These are phyloP conservation scores for Cyphellophora europaea DNA, from an alignment of 2,329 filamentous ascomycete genomes.

Conservation along the genomic window DNA sequence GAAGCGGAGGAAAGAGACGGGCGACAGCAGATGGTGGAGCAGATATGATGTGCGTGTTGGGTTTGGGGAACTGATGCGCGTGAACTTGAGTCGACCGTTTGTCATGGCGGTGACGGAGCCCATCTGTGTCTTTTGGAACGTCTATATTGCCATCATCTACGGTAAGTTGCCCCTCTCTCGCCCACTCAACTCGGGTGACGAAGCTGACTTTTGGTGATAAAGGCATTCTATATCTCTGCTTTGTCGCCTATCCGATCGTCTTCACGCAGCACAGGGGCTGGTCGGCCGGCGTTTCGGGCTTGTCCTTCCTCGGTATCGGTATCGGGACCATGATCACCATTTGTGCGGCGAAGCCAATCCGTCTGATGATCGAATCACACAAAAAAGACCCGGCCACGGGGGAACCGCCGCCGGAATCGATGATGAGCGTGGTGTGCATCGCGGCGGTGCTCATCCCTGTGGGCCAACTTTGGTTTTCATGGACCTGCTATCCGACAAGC, in stretches of 20 bases:
- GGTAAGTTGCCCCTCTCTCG: constrained; percentile 22
- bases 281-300: constrained; percentile 61
- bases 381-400: constrained; percentile 60
- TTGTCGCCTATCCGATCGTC: constrained; percentile 81
- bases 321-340: constrained; percentile 47
- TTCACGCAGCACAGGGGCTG: constrained; percentile 69
- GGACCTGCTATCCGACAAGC: constrained; percentile 68
- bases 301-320: constrained; percentile 67
- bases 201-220: neutral
- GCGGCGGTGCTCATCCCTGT: constrained; percentile 64
- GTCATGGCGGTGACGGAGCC: constrained; percentile 71
- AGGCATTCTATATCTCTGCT: constrained; percentile 75
- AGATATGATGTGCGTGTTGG: constrained; percentile 65
- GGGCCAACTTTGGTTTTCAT: constrained; percentile 78
- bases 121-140: constrained; percentile 72
- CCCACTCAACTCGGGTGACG: neutral
- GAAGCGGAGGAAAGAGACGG: constrained; percentile 55
- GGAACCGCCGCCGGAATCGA: constrained; percentile 69
- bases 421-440: constrained; percentile 70
- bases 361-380: constrained; percentile 68
- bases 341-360: constrained; percentile 55
- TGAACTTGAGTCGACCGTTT: constrained; percentile 71
- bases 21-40: constrained; percentile 66
- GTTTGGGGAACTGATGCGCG: constrained; percentile 58
- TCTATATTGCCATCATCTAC: constrained; percentile 68